Conservation (phyloP, 768 basidiomycete species). For the Russula olivacea region DNA sequence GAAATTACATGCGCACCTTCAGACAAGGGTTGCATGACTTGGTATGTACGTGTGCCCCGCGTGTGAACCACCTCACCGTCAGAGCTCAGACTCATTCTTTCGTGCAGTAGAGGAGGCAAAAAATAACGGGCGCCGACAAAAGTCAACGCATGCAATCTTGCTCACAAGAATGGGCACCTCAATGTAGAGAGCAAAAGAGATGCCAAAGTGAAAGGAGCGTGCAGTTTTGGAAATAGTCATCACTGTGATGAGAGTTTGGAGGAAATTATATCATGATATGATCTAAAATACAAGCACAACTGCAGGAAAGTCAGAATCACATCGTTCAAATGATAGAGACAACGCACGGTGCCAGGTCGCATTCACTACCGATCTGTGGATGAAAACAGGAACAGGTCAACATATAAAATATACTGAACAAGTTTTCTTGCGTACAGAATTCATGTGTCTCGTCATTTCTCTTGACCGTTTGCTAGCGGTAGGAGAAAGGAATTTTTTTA, state of each 20-base stretch:
- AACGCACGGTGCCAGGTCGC: slow-evolving; percentile 36
- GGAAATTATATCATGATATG: slow-evolving; percentile 30
- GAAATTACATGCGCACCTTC: slow-evolving; percentile 5
- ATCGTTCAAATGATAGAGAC: slow-evolving; percentile 21
- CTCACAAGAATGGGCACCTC: slow-evolving; percentile 83
- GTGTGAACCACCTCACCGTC: slow-evolving; percentile 46
- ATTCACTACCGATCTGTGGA: slow-evolving; percentile 24
- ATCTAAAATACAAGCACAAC: slow-evolving; percentile 35
- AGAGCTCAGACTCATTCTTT: slow-evolving; percentile 28
- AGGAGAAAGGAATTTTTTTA: neutral
- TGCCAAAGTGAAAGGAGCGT: slow-evolving; percentile 83
- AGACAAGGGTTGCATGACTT: neutral
- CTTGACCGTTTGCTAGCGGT: slow-evolving; percentile 87
- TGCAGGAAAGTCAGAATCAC: slow-evolving; percentile 24
- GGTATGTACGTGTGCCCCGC: slow-evolving; percentile 37
- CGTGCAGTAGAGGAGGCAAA: slow-evolving; percentile 36
- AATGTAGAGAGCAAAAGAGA: slow-evolving; percentile 55
- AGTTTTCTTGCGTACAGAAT: slow-evolving; percentile 58
- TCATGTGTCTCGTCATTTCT: slow-evolving; percentile 93
- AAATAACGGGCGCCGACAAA: slow-evolving; percentile 29
- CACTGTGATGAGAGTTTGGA: neutral
- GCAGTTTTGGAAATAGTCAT: neutral
- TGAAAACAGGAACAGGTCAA: slow-evolving; percentile 21
- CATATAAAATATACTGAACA: slow-evolving; percentile 1
- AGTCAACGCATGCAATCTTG: slow-evolving; percentile 41